Conservation (phyloP, 306 rosid species). For the Gastrolobium bilobum region DNA sequence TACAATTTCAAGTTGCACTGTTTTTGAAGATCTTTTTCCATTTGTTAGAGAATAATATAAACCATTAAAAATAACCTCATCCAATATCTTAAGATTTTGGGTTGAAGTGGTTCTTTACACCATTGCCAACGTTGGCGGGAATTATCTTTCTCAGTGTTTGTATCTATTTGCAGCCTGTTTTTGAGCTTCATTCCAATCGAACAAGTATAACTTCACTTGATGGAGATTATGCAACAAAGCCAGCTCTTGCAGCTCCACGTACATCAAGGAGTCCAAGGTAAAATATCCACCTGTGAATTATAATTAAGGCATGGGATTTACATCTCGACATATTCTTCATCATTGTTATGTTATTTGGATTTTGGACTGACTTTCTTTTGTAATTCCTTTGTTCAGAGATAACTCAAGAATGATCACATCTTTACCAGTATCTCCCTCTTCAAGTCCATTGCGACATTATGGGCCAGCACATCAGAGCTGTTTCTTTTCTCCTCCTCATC, state of each 20-base stretch:
- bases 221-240: constrained; percentile 53
- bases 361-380: constrained; percentile 25
- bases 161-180: constrained; percentile 52
- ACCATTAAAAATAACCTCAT: too few species aligned
- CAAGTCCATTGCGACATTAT: constrained; percentile 87
- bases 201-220: constrained; percentile 53
- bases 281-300: constrained; percentile 41
- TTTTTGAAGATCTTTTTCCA: constrained; percentile 30
- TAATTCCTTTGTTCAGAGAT: constrained; percentile 66
- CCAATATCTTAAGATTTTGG: too few species aligned
- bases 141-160: constrained; percentile 36
- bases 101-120: too few species aligned
- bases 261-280: constrained; percentile 59
- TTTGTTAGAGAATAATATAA: too few species aligned
- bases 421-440: constrained; percentile 91
- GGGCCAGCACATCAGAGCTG: constrained; percentile 64
- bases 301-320: constrained; percentile 10
- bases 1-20: constrained; percentile 26
- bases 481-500: constrained; percentile 88
- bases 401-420: constrained; percentile 75
- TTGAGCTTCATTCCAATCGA: constrained; percentile 55
- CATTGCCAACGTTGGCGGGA: constrained; percentile 40
- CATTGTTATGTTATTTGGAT: constrained; percentile 13
- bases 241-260: constrained; percentile 52
- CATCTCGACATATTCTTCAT: constrained; percentile 17